These are phyloP conservation scores for Sambucus nigra DNA, from an alignment of 129 eudicot species.

Conservation along the genomic window DNA sequence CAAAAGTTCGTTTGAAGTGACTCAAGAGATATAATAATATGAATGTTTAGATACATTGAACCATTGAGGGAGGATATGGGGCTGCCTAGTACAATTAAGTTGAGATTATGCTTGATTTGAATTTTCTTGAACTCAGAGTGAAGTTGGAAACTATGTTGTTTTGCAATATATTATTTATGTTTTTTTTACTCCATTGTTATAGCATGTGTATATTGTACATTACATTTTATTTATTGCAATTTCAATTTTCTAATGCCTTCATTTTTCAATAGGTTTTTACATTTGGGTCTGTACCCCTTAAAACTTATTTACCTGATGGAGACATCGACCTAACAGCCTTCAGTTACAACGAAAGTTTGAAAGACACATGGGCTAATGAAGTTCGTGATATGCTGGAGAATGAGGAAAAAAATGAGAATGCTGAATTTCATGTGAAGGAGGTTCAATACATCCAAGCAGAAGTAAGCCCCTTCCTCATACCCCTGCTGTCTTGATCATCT, in stretches of 20 bases:
- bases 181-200: too few species aligned
- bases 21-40: too few species aligned
- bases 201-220: neutral
- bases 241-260: neutral
- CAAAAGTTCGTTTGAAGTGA: too few species aligned
- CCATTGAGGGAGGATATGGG: too few species aligned
- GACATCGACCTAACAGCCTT: slow-evolving; percentile 90
- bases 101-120: neutral
- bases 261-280: slow-evolving; percentile 59
- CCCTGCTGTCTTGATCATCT: neutral
- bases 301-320: slow-evolving; percentile 96
- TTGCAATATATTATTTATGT: neutral
- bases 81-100: neutral
- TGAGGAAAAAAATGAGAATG: slow-evolving; percentile 86
- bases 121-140: neutral
- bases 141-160: neutral
- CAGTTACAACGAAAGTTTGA: slow-evolving; percentile 49
- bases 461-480: slow-evolving; percentile 27
- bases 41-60: too few species aligned
- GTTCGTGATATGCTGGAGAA: slow-evolving; percentile 73
- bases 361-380: slow-evolving; percentile 84
- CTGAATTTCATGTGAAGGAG: slow-evolving; percentile 92
- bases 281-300: slow-evolving; percentile 95
- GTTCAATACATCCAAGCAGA: slow-evolving; percentile 99
- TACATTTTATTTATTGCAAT: neutral